These are phyloP conservation scores for Bipolaris gigantea DNA, from an alignment of 2,329 filamentous ascomycete species.

Conservation along the genomic window DNA sequence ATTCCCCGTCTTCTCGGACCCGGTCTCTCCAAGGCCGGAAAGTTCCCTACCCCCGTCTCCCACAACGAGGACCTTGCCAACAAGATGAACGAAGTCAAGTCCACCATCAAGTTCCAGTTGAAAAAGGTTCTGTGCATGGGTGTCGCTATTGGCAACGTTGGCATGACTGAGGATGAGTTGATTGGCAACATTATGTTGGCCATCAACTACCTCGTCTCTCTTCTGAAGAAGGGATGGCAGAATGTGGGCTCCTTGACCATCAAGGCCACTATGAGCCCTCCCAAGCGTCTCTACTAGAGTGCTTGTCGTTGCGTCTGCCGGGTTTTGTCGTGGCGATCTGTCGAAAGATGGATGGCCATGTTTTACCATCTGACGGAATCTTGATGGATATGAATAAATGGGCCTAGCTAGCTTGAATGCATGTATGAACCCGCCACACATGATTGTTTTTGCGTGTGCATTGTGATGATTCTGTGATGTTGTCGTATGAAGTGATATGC, in stretches of 20 bases:
- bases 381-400: conserved; percentile 23
- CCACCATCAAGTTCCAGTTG: conserved; percentile 99
- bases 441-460: background rate
- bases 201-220: conserved; percentile 99
- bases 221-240: conserved; percentile 99
- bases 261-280: conserved; percentile 99
- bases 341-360: conserved; percentile 22
- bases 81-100: conserved; percentile 99
- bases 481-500: background rate
- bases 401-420: conserved; percentile 39
- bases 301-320: conserved; percentile 18
- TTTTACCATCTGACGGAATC: conserved; percentile 26
- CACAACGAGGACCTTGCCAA: conserved; percentile 89
- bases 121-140: conserved; percentile 99
- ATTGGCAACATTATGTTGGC: conserved; percentile 99
- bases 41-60: conserved; percentile 98
- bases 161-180: conserved; percentile 94
- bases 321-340: conserved; percentile 17
- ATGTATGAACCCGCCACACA: conserved; percentile 30
- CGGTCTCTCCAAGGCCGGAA: conserved; percentile 71
- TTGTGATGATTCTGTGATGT: background rate
- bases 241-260: conserved; percentile 99
- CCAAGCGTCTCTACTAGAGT: conserved; percentile 92
- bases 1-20: conserved; percentile 98
- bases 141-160: conserved; percentile 98